A percentile compares a stretch with the other conserved stretches of the same genome.
phyloP scores from a whole-genome alignment of 2,329 filamentous ascomycete species.

The Pseudogymnoascus sp. region DNA sequence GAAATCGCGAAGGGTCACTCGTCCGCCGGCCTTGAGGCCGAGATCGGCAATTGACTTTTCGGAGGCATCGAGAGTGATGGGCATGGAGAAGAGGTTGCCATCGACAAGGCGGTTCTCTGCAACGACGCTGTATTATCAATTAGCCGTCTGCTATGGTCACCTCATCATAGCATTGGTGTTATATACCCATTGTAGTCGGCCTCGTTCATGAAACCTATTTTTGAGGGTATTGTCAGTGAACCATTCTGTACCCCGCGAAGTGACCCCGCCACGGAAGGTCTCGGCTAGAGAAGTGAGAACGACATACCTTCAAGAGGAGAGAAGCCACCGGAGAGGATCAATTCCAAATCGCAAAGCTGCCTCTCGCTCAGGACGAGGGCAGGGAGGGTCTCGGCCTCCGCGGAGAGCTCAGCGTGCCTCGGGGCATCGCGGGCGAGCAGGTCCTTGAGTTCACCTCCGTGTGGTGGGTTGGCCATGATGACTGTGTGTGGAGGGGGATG shows the following conservation, averaged over 20 bases:
- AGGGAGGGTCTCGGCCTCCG: conserved; percentile 79
- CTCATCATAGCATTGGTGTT: conserved; percentile 4
- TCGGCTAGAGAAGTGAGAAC: conserved; percentile 8
- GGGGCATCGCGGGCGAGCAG: conserved; percentile 86
- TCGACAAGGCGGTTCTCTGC: conserved; percentile 76
- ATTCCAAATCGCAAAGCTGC: conserved; percentile 93
- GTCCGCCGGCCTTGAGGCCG: conserved; percentile 68
- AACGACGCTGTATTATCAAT: conserved; percentile 58
- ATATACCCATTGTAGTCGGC: conserved; percentile 88
- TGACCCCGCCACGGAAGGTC: background rate
- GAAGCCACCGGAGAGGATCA: conserved; percentile 96
- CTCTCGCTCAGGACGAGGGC: conserved; percentile 81
- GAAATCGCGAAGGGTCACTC: conserved; percentile 86
- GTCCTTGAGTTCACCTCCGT: conserved; percentile 96
- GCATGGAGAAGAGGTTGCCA: conserved; percentile 91
- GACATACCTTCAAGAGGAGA: conserved; percentile 86
- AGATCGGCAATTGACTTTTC: conserved; percentile 65
- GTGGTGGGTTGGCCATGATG: conserved; percentile 61
- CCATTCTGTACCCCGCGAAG: background rate
- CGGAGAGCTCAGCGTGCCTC: conserved; percentile 66
- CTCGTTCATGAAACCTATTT: conserved; percentile 86
- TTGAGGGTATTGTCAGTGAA: background rate
- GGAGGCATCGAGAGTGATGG: conserved; percentile 84
- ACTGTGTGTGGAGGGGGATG: background rate
- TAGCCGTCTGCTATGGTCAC: background rate